Evolutionary conservation across 805 yeast species (phyloP), one percentile per base, ranked within the genome.

Genomic region (Ogataea philodendri): DNA sequence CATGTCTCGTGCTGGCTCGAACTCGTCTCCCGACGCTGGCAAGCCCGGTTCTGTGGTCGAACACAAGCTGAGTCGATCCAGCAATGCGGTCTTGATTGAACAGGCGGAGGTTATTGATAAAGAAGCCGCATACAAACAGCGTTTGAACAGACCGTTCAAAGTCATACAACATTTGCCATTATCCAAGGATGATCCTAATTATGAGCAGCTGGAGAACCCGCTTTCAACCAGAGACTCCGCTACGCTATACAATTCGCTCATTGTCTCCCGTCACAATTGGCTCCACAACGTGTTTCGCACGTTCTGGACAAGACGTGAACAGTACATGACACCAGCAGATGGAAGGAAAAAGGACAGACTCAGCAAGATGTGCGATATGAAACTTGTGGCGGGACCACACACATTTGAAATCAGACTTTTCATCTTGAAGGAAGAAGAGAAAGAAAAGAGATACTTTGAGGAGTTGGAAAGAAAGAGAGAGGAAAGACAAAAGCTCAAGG

Each of bases 321-420:
- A 40, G 59, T 78, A 36, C 72, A 79, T 44, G 68, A 37, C 75
- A 65, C 56, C 68, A 56, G 56, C 62, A 37, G 56, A 67, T 42
- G 70, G 67, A 37, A 59, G 62, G 26, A 71, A 63, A 49, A 60
- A 94, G 49, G 97, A 90, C 45, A 79, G 79, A 37, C 88, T 89
- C 96, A 81, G 87, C 41, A 88, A 87, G 55, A 64, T 93, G 38
- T 77, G 90, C 48, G 96, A 89, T 48, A 78, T 89, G 42, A 62
- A 66, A 2, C 60, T 88, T 62, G 66, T 69, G 8, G 69, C 83
- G 15, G 97, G 97, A 0, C 96, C 96, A 0, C 98, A 90, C 60
- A 60, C 66, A 0, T 86, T 86, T 60, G 86, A 80, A 24, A 71
- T 83, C 2, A 66, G 94, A 42, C 59, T 93, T 20, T 93, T 84